phyloP scores from a whole-genome alignment of 2,329 filamentous ascomycete genomes.

The Neonectria sp. region DNA sequence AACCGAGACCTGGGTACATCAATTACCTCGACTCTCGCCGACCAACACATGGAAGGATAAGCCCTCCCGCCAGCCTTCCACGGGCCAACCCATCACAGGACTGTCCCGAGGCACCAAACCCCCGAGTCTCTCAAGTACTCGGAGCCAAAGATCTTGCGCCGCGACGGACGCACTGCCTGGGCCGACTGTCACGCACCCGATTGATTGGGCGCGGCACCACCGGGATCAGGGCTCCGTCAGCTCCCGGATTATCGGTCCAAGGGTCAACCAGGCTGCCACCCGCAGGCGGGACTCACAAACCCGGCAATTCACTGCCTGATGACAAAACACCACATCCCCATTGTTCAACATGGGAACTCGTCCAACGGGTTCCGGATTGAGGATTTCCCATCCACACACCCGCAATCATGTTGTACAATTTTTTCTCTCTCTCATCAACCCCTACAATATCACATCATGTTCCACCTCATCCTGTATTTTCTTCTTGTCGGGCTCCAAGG shows the following conservation, averaged over 20 bases:
- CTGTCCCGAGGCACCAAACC: not conserved
- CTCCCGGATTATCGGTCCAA: constrained; percentile 44
- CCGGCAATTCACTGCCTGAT: constrained; percentile 32
- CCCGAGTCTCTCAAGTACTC: not conserved
- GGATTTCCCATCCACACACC: constrained; percentile 13
- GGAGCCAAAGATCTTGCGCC: constrained; percentile 2
- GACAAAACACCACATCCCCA: constrained; percentile 17
- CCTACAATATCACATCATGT: constrained; percentile 27
- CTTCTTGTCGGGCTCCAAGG: constrained; percentile 28
- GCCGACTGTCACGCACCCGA: constrained; percentile 9
- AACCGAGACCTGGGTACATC: constrained; percentile 1
- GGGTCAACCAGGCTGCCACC: constrained; percentile 28
- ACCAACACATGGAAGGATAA: constrained; percentile 11
- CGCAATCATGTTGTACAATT: constrained; percentile 8
- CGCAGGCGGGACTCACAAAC: constrained; percentile 25
- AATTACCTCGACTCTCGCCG: not conserved
- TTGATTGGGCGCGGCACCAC: constrained; percentile 42
- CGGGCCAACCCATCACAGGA: not conserved
- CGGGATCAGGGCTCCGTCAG: constrained; percentile 44
- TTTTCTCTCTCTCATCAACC: constrained; percentile 25
- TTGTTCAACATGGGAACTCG: constrained; percentile 7
- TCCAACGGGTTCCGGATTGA: constrained; percentile 6
- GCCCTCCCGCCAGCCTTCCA: constrained; percentile 2
- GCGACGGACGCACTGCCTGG: constrained; percentile 20
- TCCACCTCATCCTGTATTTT: constrained; percentile 18